A percentile compares a stretch with the other conserved stretches of the same genome.
Conservation (phyloP, 176 grass and related monocot species). For the Lolium rigidum region DNA sequence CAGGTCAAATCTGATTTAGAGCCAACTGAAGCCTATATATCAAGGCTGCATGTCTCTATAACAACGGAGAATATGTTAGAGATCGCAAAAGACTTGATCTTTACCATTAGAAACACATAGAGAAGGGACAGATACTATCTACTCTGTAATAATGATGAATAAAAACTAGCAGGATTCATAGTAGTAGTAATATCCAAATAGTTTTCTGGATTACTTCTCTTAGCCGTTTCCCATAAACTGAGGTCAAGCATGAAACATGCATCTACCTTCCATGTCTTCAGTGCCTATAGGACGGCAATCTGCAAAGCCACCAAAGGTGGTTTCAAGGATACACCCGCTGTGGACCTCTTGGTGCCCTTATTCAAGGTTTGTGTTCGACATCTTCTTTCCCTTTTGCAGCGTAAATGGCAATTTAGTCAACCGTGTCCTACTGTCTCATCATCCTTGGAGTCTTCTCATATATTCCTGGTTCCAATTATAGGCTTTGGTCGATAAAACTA, state of each 20-base stretch:
- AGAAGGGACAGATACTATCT: not conserved
- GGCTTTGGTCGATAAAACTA: slow-evolving; percentile 87
- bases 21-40: not conserved
- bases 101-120: not conserved
- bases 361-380: slow-evolving; percentile 63
- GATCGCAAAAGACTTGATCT: not conserved
- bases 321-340: slow-evolving; percentile 85
- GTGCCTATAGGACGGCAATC: slow-evolving; percentile 92
- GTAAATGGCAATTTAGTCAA: not conserved
- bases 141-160: not conserved
- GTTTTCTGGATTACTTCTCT: not conserved
- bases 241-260: not conserved
- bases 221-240: not conserved
- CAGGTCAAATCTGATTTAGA: not conserved
- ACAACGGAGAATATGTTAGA: not conserved
- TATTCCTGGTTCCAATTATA: slow-evolving; percentile 34
- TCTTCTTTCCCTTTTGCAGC: not conserved
- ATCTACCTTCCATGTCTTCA: slow-evolving; percentile 51
- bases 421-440: not conserved
- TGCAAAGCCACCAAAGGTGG: slow-evolving; percentile 88
- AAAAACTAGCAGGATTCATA: not conserved
- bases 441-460: slow-evolving; percentile 28
- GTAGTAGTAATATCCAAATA: not conserved
- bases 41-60: not conserved
- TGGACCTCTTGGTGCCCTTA: slow-evolving; percentile 83